A percentile compares a stretch with the other conserved stretches of the same genome.
phyloP scores from a whole-genome alignment of 352 stramenopile genomes.

The Pythium aristosporum region DNA sequence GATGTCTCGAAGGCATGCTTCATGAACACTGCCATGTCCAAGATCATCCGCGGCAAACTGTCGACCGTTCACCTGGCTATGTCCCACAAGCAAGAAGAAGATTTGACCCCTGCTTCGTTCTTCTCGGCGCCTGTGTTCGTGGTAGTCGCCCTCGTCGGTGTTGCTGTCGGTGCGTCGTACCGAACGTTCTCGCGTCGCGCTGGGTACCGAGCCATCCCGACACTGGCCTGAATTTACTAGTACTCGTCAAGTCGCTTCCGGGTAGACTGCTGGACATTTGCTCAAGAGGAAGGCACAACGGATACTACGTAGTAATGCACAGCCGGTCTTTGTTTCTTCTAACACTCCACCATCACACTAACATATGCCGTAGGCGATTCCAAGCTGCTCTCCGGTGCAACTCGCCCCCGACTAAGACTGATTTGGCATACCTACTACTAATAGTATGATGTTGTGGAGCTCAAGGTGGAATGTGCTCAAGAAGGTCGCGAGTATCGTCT shows the following conservation, averaged over 20 bases:
- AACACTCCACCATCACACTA: background rate
- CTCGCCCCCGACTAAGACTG: constrained; percentile 23
- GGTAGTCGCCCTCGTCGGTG: constrained; percentile 2
- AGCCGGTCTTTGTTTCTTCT: background rate
- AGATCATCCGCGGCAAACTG: constrained; percentile 9
- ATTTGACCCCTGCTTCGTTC: background rate
- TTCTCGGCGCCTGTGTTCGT: constrained; percentile 5
- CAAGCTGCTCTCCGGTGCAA: background rate
- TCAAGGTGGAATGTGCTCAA: constrained; percentile 44
- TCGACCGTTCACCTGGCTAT: constrained; percentile 2
- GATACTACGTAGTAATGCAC: too few species aligned
- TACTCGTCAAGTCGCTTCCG: background rate
- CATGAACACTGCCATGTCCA: constrained; percentile 21
- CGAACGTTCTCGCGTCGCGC: constrained; percentile 14
- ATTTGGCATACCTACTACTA: constrained; percentile 20
- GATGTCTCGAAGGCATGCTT: constrained; percentile 15
- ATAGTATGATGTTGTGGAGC: constrained; percentile 16
- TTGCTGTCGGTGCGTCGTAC: background rate
- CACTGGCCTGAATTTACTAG: background rate
- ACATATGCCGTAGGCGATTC: background rate
- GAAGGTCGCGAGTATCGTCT: constrained; percentile 53
- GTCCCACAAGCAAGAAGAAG: constrained; percentile 13
- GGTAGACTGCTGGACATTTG: background rate
- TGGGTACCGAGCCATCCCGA: constrained; percentile 13
- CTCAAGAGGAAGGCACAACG: background rate